These are phyloP conservation scores for Maudiozyma bulderi DNA, from an alignment of 805 yeast species.

Conservation along the genomic window DNA sequence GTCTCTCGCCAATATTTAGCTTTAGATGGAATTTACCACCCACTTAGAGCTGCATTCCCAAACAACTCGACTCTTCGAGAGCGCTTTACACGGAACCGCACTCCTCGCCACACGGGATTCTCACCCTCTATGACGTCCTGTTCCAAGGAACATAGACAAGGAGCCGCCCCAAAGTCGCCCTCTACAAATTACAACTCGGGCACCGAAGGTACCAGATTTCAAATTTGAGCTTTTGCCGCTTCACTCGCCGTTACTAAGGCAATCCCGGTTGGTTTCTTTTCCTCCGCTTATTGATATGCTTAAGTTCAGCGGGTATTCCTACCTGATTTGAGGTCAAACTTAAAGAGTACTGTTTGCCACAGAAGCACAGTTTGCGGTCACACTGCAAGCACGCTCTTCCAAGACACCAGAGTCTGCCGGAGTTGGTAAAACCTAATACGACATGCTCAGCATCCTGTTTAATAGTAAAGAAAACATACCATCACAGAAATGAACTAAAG, in stretches of 20 bases:
- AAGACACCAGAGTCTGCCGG: constrained; percentile 5
- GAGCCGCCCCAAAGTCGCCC: constrained; percentile 26
- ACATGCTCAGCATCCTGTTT: constrained; percentile 5
- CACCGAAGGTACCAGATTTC: constrained; percentile 34
- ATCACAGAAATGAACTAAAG: too few relatives aligned
- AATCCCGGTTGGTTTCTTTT: constrained; percentile 39
- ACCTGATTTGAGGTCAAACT: constrained; percentile 33
- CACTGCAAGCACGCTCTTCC: too few relatives aligned
- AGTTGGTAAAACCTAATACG: constrained; percentile 21
- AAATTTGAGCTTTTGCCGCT: constrained; percentile 34
- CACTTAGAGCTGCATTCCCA: constrained; percentile 36
- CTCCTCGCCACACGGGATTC: constrained; percentile 32
- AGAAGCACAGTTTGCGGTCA: too few relatives aligned
- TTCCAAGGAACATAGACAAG: constrained; percentile 33
- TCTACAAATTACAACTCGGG: constrained; percentile 35
- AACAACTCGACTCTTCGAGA: constrained; percentile 22
- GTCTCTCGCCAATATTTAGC: constrained; percentile 40
- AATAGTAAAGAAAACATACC: too few relatives aligned
- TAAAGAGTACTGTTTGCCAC: constrained; percentile 16
- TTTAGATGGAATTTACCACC: constrained; percentile 33
- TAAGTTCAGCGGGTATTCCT: constrained; percentile 37
- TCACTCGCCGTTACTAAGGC: constrained; percentile 39
- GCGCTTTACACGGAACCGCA: constrained; percentile 26
- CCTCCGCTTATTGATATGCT: constrained; percentile 39
- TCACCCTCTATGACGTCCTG: constrained; percentile 37